Evolutionary conservation across 208 protist genomes (phyloP), one percentile per base, ranked within the genome.

Genomic region (Polymyxa betae): DNA sequence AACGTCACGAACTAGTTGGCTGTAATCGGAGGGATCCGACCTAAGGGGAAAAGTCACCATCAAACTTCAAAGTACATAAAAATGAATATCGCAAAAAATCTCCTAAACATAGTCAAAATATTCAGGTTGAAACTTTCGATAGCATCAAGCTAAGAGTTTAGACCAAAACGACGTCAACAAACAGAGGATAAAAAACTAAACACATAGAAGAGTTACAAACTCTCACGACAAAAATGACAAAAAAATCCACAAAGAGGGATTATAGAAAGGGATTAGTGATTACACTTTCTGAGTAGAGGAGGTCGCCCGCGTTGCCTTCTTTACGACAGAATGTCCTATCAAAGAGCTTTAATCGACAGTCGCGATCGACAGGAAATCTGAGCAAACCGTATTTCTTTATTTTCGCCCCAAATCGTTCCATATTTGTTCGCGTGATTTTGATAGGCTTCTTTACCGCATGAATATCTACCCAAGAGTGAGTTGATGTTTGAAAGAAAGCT

Each of bases 21-120:
- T 82, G n/a, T 82, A 82, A 43, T 82, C 72, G 72, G 72, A 45
- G n/a, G 72, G 72, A 35, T 82, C 72, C 72, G 72, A 82, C 72
- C 72, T 82, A 43, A 82, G n/a, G n/a, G n/a, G n/a, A n/a, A n/a
- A n/a, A n/a, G n/a, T n/a, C n/a, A n/a, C n/a, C n/a, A n/a, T n/a
- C n/a, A n/a, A n/a, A n/a, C n/a, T n/a, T n/a, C n/a, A n/a, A n/a
- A n/a, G n/a, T n/a, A n/a, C n/a, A n/a, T n/a, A n/a, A n/a, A n/a
- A n/a, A n/a, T n/a, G n/a, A n/a, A n/a, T n/a, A n/a, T n/a, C n/a
- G n/a, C n/a, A n/a, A n/a, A n/a, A n/a, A n/a, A n/a, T n/a, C n/a
- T n/a, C n/a, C n/a, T n/a, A n/a, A n/a, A n/a, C n/a, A n/a, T n/a
- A n/a, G n/a, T n/a, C n/a, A n/a, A n/a, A n/a, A n/a, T n/a, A n/a